A percentile compares a stretch with the other conserved stretches of the same genome.
Conservation (phyloP, 805 yeast species). For the Nakazawaea ernobii region DNA sequence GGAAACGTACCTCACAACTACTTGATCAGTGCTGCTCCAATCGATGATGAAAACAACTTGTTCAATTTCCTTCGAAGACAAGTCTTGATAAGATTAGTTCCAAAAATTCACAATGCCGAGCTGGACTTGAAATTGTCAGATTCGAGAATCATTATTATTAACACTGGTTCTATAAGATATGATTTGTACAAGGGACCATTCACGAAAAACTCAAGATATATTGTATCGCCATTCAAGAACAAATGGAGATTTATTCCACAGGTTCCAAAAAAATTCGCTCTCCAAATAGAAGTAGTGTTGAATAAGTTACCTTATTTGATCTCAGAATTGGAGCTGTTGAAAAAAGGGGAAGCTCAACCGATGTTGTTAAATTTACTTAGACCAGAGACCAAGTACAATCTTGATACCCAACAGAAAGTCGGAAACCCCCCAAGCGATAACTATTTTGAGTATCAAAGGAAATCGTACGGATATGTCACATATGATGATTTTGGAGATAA, state of each 20-base stretch:
- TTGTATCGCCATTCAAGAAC: slow-evolving; percentile 81
- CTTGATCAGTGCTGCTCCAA: slow-evolving; percentile 61
- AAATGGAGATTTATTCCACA: slow-evolving; percentile 63
- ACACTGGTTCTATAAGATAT: slow-evolving; percentile 85
- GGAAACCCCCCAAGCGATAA: neutral
- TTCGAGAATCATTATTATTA: slow-evolving; percentile 56
- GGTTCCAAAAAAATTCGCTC: slow-evolving; percentile 55
- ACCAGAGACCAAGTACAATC: neutral
- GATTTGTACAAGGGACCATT: slow-evolving; percentile 82
- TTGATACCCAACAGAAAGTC: neutral
- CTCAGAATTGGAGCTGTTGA: neutral
- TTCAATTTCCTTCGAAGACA: slow-evolving; percentile 52
- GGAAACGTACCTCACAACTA: slow-evolving; percentile 69
- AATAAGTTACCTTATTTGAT: slow-evolving; percentile 50
- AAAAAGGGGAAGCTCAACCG: neutral
- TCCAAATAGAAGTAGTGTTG: slow-evolving; percentile 44
- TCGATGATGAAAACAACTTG: slow-evolving; percentile 46
- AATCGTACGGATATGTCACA: slow-evolving; percentile 70
- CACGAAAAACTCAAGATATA: slow-evolving; percentile 73
- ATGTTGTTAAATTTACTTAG: slow-evolving; percentile 12
- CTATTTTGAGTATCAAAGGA: slow-evolving; percentile 8
- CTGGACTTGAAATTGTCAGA: slow-evolving; percentile 21
- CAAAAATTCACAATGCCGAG: slow-evolving; percentile 16
- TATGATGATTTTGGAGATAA: slow-evolving; percentile 76
- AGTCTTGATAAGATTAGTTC: slow-evolving; percentile 41